Evolutionary conservation across 2,329 filamentous ascomycete genomes (phyloP).

Genomic region (Phoma sp.): DNA sequence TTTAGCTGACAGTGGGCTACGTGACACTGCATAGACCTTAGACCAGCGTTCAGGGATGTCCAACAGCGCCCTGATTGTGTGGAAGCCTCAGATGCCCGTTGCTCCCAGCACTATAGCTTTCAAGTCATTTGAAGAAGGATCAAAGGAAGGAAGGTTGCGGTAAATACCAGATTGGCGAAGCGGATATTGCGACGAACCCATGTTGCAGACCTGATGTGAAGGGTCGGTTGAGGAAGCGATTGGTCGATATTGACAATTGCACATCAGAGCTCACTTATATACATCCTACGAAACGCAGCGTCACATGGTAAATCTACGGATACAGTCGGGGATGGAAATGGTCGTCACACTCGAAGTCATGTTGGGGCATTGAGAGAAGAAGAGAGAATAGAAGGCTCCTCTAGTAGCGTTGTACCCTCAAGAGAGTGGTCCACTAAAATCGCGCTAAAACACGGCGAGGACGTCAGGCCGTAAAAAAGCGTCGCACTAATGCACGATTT

Average conservation of each 20-base stretch:
- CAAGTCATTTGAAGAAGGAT: slow-evolving; percentile 6
- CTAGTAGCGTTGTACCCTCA: neutral
- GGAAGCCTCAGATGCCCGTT: slow-evolving; percentile 22
- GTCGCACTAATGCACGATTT: neutral
- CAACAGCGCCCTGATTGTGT: slow-evolving; percentile 14
- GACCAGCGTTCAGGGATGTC: slow-evolving; percentile 20
- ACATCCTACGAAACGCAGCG: no score
- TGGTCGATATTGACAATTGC: neutral
- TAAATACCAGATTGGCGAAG: slow-evolving; percentile 23
- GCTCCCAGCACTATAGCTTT: slow-evolving; percentile 22
- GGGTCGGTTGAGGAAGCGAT: neutral
- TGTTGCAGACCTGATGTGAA: neutral
- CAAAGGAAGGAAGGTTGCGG: slow-evolving; percentile 23
- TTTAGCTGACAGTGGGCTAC: slow-evolving; percentile 6
- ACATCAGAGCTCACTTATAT: no score
- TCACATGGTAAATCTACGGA: neutral
- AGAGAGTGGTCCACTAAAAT: neutral
- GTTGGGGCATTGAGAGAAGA: slow-evolving; percentile 3
- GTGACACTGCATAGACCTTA: slow-evolving; percentile 19
- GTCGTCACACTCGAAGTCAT: neutral
- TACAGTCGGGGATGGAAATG: neutral
- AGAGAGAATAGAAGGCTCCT: neutral
- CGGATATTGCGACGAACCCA: slow-evolving; percentile 15
- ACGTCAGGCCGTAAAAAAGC: neutral
- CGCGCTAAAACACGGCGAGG: neutral